Evolutionary conservation across 2,329 filamentous ascomycete species (phyloP).

Genomic region (Colletotrichum trifolii): DNA sequence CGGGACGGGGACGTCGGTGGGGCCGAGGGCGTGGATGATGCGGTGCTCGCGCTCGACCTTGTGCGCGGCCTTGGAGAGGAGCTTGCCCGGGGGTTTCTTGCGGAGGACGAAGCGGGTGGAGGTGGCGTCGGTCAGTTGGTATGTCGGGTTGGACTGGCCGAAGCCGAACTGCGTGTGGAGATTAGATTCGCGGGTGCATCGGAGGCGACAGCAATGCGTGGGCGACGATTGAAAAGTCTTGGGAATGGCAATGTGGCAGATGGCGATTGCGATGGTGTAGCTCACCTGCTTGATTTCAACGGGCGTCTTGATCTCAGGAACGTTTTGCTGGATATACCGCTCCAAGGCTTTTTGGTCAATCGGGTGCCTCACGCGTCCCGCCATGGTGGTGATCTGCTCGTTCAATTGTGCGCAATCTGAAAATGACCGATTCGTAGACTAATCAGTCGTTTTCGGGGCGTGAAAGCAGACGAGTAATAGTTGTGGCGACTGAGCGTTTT

Average conservation of each 20-base stretch:
- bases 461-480: no score
- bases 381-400: slow-evolving; percentile 64
- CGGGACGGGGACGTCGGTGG: slow-evolving; percentile 87
- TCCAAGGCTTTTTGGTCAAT: slow-evolving; percentile 86
- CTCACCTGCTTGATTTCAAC: slow-evolving; percentile 89
- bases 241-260: not conserved
- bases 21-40: slow-evolving; percentile 83
- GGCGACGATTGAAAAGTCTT: slow-evolving; percentile 11
- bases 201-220: not conserved
- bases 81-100: slow-evolving; percentile 96
- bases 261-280: slow-evolving; percentile 8
- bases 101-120: slow-evolving; percentile 85
- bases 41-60: slow-evolving; percentile 96
- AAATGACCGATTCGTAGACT: not conserved
- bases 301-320: slow-evolving; percentile 86
- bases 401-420: not conserved
- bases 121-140: slow-evolving; percentile 82
- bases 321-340: slow-evolving; percentile 79
- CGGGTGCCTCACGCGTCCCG: slow-evolving; percentile 87
- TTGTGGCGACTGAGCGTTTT: no score
- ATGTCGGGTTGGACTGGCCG: slow-evolving; percentile 97
- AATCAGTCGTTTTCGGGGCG: no score
- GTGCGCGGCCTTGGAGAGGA: slow-evolving; percentile 93
- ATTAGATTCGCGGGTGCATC: slow-evolving; percentile 4
- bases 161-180: slow-evolving; percentile 80